These are phyloP conservation scores for Debaryomyces psychrophilus DNA, from an alignment of 1,139 yeast species.

Conservation along the genomic window DNA sequence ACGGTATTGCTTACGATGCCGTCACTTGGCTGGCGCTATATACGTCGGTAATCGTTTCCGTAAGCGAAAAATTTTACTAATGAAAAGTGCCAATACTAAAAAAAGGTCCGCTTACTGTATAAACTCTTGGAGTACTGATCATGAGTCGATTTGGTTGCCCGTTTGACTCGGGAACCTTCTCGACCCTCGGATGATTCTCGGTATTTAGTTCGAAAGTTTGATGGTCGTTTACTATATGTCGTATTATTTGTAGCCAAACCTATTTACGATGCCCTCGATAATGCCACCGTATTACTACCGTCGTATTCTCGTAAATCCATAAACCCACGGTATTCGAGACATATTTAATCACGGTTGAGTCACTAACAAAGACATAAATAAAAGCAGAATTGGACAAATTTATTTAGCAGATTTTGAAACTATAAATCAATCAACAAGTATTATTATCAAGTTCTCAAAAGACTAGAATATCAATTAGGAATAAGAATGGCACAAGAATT, in stretches of 20 bases:
- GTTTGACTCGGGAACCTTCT: slow-evolving; percentile 2
- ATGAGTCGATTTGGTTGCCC: not conserved
- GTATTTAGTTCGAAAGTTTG: not conserved
- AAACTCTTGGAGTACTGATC: slow-evolving; percentile 2
- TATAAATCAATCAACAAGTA: not conserved
- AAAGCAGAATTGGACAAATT: not conserved
- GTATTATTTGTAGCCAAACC: not conserved
- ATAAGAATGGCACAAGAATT: slow-evolving; percentile 43
- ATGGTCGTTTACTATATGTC: not conserved
- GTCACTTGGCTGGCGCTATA: not conserved
- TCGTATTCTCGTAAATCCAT: not conserved
- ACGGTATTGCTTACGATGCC: not conserved
- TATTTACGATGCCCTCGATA: not conserved
- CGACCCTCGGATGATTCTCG: slow-evolving; percentile 3
- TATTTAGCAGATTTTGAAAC: not conserved
- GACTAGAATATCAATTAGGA: not conserved
- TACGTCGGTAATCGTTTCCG: not conserved
- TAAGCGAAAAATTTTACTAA: not conserved
- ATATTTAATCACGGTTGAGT: not conserved
- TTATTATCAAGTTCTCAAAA: not conserved
- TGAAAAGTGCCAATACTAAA: not conserved
- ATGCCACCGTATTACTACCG: not conserved
- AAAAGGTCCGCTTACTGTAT: not conserved
- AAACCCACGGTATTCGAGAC: not conserved
- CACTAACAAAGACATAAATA: not conserved